Base-by-base conservation (phyloP, 148 eudicot genomes). In the Amaranthus cruentus region DNA sequence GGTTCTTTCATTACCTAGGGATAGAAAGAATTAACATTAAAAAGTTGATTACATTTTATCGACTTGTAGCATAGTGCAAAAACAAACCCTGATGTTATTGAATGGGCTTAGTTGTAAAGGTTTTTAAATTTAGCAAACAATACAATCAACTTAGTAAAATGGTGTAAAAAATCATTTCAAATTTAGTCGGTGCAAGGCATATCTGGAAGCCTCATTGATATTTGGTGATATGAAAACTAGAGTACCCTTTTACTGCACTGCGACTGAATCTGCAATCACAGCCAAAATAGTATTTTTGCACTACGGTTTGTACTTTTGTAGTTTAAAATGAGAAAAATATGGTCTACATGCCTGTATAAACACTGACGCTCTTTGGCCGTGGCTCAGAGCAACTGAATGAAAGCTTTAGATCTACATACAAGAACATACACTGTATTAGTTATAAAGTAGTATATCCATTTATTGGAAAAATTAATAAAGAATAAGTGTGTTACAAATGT, bases 1-100 rank as follows among this genome's bases (percentile, higher is more conserved):
- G 50, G 88, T 78, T 78, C 80, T 85, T 80, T 88, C 91, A 77
- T 85, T 82, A 53, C 96, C 98, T 94, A 88, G 47, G 73, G 58
- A 69, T 76, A 69, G 28, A 70, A 28, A 42, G 62, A 43, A 28
- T 4, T 59, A 47, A 5, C 13, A 69, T 53, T 63, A 49, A 5
- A 4, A 62, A 28, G 38, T 28, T 28, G 38, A 28, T 28, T 28
- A 28, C 38, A 28, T 28, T 28, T 28, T 28, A 28, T 28, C 38
- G 38, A 28, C 38, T 28, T 28, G 38, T 28, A 28, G 38, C 38
- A 28, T 28, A 28, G 38, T 28, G 38, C 38, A 28, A 28, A 28
- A 28, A 28, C 38, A 28, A 28, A 28, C 1, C 38, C 38, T 28
- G 38, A 0, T 28, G 38, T 28, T 28, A 28, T 28, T 2, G 38